Percentiles rank a stretch among this genome's conserved stretches.
phyloP scores from a whole-genome alignment of 2,329 filamentous ascomycete species.

The Colletotrichum sp. region DNA sequence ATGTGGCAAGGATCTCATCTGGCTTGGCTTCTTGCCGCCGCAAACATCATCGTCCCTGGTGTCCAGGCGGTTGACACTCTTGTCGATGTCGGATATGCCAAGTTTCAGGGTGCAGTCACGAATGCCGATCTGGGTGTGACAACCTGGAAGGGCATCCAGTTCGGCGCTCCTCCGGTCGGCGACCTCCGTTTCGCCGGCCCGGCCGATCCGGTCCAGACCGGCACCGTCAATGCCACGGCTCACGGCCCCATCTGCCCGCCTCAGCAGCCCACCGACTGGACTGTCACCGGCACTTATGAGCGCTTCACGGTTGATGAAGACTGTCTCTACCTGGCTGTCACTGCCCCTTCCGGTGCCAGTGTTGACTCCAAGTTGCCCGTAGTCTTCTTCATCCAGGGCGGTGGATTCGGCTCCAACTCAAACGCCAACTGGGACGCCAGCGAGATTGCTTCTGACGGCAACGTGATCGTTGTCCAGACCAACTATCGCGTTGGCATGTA shows the following conservation, averaged over 20 bases:
- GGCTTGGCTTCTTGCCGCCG: background rate
- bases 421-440: conserved; percentile 63
- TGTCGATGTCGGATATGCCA: conserved; percentile 71
- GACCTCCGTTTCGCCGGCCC: conserved; percentile 71
- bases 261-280: conserved; percentile 28
- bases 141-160: conserved; percentile 78
- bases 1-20: conserved; percentile 9
- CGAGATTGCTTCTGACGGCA: conserved; percentile 61
- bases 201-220: conserved; percentile 51
- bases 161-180: conserved; percentile 72
- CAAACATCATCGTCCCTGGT: background rate
- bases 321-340: conserved; percentile 73
- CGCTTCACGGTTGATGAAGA: conserved; percentile 56
- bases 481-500: conserved; percentile 80
- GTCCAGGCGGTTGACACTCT: conserved; percentile 30
- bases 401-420: conserved; percentile 60
- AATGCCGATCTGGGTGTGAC: conserved; percentile 58
- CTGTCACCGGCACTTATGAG: background rate
- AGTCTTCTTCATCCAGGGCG: conserved; percentile 63
- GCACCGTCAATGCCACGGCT: conserved; percentile 55
- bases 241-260: conserved; percentile 32
- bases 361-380: conserved; percentile 64
- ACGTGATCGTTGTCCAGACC: conserved; percentile 73
- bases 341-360: conserved; percentile 60
- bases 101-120: conserved; percentile 58